Evolutionary conservation across 2,329 filamentous ascomycete genomes (phyloP), one percentile per base, ranked within the genome.

Genomic region (Geosmithia putterillii): DNA sequence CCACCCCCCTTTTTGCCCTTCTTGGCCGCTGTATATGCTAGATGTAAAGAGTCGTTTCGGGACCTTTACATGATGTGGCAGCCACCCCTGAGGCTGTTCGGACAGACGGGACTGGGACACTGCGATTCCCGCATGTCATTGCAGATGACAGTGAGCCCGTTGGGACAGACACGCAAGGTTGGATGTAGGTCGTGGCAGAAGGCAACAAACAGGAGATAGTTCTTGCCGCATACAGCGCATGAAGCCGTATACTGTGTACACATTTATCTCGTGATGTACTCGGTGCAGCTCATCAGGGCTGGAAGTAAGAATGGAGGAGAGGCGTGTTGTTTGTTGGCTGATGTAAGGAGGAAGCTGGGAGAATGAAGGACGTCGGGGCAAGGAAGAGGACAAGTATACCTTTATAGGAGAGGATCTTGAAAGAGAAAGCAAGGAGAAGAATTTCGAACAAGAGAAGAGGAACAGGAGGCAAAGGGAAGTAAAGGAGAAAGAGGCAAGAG

Each of bases 151-250:
- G 47, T 47, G 47, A 60, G 63, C 42, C 70, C 71, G 43, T 48
- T 51, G n/a, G 68, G 70, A 51, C 74, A 78, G 44, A 47, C 48
- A 50, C 69, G 37, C 43, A 69, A 51, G 22, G 72, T 71, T 35
- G 70, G 71, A 50, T 68, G 70, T 48, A 67, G 73, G 41, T 64
- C 53, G 49, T 60, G 60, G 53, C 74, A 79, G 52, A 78, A 76
- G 51, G 68, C 64, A 61, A 78, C 69, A 63, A 70, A 77, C 54
- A 75, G 57, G 52, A 78, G 65, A 57, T 77, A 76, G 51, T 66
- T 62, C 61, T 74, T 76, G 64, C 73, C 66, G 66, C 74, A 78
- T 54, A 72, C 73, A 64, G 68, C 70, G 67, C 74, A 78, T 57
- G 67, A 61, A 54, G 70, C 68, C 52, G 62, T 67, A 61, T 76